Percentiles rank a stretch among this genome's conserved stretches.
phyloP scores from a whole-genome alignment of 2,329 filamentous ascomycete species.

The Phialemonium atrogriseum region DNA sequence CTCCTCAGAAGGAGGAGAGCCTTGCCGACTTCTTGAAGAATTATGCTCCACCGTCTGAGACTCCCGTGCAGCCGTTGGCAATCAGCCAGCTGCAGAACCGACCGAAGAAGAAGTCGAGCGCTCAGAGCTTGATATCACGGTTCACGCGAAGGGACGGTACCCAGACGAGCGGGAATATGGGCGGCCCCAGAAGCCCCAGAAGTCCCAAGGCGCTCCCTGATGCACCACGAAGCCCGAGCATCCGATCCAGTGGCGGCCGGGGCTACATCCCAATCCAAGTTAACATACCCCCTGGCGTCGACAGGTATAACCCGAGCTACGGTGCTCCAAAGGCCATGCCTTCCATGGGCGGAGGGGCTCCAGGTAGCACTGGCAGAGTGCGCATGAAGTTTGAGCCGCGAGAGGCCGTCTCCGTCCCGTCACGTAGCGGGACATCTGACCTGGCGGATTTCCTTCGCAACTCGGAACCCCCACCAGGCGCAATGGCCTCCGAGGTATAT shows the following conservation, averaged over 20 bases:
- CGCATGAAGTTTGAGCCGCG: conserved; percentile 52
- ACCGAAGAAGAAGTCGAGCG: conserved; percentile 57
- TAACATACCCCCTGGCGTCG: conserved; percentile 35
- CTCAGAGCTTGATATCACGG: conserved; percentile 53
- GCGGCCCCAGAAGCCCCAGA: conserved; percentile 17
- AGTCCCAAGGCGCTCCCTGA: conserved; percentile 17
- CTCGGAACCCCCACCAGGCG: conserved; percentile 51
- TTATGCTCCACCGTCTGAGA: conserved; percentile 54
- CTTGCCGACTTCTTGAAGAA: conserved; percentile 67
- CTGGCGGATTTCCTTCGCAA: conserved; percentile 65
- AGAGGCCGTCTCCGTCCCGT: conserved; percentile 33
- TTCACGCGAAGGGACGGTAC: conserved; percentile 36
- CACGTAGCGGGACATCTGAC: conserved; percentile 48
- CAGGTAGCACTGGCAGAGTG: conserved; percentile 25
- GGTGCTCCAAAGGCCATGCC: conserved; percentile 5
- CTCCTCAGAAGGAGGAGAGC: conserved; percentile 55
- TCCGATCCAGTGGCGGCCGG: conserved; percentile 25
- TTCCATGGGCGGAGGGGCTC: conserved; percentile 4
- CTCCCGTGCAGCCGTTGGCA: conserved; percentile 25
- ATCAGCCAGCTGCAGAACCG: conserved; percentile 22
- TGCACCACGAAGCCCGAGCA: conserved; percentile 28
- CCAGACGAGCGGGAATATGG: conserved; percentile 18
- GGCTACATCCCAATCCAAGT: conserved; percentile 47
- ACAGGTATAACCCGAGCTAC: conserved; percentile 26
- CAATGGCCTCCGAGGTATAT: conserved; percentile 17